phyloP scores from a whole-genome alignment of 1,139 yeast species.

The Protomyces macrosporus region DNA sequence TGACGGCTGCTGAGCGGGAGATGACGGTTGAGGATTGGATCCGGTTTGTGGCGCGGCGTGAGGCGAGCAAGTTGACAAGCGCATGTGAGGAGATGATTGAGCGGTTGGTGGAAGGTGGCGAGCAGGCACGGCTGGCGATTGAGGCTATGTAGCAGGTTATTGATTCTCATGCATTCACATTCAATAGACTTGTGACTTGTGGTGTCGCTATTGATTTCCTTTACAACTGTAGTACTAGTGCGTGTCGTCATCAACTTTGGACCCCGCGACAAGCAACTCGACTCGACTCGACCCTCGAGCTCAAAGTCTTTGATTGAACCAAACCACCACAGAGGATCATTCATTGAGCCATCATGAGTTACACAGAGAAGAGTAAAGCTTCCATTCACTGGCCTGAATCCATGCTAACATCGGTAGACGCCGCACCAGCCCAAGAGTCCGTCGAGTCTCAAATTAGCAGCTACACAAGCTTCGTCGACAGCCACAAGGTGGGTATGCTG shows the following conservation, averaged over 20 bases:
- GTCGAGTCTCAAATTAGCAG: constrained; percentile 8
- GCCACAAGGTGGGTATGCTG: constrained; percentile 27
- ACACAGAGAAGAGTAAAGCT: neutral
- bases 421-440: constrained; percentile 11
- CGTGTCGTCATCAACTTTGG: no score
- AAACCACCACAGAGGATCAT: no score
- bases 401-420: neutral
- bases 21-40: constrained; percentile 73
- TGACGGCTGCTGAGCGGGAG: constrained; percentile 55
- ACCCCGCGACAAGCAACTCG: no score
- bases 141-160: neutral
- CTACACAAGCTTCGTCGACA: constrained; percentile 11
- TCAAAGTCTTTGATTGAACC: no score
- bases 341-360: neutral
- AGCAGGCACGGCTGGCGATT: constrained; percentile 32
- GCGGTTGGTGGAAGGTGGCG: constrained; percentile 34
- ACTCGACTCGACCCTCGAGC: no score
- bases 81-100: constrained; percentile 39
- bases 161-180: no score
- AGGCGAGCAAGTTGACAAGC: constrained; percentile 37
- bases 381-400: no score
- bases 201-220: no score
- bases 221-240: no score
- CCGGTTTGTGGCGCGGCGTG: constrained; percentile 41
- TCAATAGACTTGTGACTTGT: no score